Conservation (phyloP, 2,329 filamentous ascomycete species). For the Macrophomina tecta region DNA sequence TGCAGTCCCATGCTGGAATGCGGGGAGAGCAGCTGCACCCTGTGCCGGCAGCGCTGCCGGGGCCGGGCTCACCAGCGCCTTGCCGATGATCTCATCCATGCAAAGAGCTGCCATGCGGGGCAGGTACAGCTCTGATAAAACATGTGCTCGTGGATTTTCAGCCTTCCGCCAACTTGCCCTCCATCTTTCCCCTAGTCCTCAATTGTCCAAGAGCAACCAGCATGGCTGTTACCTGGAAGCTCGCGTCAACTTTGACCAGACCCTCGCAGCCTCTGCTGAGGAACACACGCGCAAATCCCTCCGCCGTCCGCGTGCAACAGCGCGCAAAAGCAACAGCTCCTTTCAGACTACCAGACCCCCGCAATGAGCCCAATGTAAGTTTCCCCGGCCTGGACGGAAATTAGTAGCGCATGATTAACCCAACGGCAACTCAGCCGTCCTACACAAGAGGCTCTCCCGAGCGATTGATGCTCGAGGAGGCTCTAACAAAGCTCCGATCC, state of each 20-base stretch:
- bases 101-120: background rate
- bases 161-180: background rate
- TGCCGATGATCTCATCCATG: slow-evolving; percentile 12
- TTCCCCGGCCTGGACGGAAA: background rate
- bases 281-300: background rate
- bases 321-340: slow-evolving; percentile 39
- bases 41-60: slow-evolving; percentile 12
- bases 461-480: slow-evolving; percentile 36
- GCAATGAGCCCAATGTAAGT: slow-evolving; percentile 38
- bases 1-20: background rate
- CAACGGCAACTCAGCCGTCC: slow-evolving; percentile 29
- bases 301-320: slow-evolving; percentile 30
- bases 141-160: background rate
- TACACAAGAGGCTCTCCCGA: slow-evolving; percentile 39
- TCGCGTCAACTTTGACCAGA: slow-evolving; percentile 30
- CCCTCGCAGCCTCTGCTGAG: slow-evolving; percentile 20
- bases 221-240: slow-evolving; percentile 30
- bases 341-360: slow-evolving; percentile 37
- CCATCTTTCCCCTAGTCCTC: background rate
- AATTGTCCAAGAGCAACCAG: background rate
- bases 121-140: slow-evolving; percentile 12
- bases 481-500: slow-evolving; percentile 36
- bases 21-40: background rate
- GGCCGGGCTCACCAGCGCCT: background rate
- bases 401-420: background rate